Evolutionary conservation across 2,329 filamentous ascomycete genomes (phyloP).

Genomic region (Talaromyces piceae): DNA sequence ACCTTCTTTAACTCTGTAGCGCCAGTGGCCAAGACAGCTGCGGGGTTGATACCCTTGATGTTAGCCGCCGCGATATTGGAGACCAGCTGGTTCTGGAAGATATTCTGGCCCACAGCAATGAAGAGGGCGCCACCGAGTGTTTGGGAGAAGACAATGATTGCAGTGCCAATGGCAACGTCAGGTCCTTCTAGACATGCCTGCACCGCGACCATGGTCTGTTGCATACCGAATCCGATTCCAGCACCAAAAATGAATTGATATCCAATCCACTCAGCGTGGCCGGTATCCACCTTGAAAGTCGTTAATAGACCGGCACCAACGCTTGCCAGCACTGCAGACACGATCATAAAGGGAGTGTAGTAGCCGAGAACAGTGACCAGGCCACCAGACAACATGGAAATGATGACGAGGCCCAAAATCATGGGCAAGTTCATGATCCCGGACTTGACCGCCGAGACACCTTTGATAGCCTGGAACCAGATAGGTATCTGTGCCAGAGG

Average conservation of each 20-base stretch:
- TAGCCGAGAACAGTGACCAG: conserved; percentile 21
- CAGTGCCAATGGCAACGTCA: conserved; percentile 29
- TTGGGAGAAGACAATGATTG: conserved; percentile 30
- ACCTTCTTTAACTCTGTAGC: conserved; percentile 22
- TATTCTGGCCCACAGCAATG: conserved; percentile 30
- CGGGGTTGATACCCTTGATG: conserved; percentile 13
- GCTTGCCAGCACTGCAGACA: conserved; percentile 19
- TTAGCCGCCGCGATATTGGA: conserved; percentile 20
- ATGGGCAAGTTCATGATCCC: conserved; percentile 39
- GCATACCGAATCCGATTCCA: conserved; percentile 24
- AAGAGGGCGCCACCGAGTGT: conserved; percentile 32
- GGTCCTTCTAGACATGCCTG: conserved; percentile 24
- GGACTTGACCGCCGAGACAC: conserved; percentile 24
- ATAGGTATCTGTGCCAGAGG: conserved; percentile 15
- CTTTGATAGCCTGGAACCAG: conserved; percentile 33
- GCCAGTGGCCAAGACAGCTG: conserved; percentile 17
- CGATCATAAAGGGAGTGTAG: conserved; percentile 20
- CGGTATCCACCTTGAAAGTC: conserved; percentile 23
- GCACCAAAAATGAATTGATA: conserved; percentile 19
- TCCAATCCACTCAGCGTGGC: conserved; percentile 17
- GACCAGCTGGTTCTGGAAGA: conserved; percentile 30
- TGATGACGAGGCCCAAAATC: conserved; percentile 26
- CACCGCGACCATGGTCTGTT: conserved; percentile 28
- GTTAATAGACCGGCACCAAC: conserved; percentile 26
- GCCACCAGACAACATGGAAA: conserved; percentile 21